phyloP scores from a whole-genome alignment of 2,329 filamentous ascomycete species.

The Dactylellina sp. region DNA sequence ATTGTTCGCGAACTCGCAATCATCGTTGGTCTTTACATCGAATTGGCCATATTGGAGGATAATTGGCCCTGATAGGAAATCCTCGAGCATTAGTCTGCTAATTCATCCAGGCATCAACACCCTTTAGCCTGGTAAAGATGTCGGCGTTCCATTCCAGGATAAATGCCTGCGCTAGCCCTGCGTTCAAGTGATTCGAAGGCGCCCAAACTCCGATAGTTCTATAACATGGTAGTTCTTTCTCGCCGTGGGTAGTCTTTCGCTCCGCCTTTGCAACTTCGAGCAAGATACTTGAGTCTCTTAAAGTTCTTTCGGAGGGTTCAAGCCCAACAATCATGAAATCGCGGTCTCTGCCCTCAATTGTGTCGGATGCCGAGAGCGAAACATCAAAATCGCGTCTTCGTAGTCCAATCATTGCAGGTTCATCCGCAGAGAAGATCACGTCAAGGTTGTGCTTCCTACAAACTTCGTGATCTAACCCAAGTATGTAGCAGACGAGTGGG shows the following conservation, averaged over 20 bases:
- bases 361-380: too few species aligned
- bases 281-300: background rate
- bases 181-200: background rate
- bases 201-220: conserved; percentile 1
- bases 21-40: too few species aligned
- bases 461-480: conserved; percentile 3
- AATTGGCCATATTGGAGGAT: too few species aligned
- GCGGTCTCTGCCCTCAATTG: background rate
- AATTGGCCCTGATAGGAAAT: too few species aligned
- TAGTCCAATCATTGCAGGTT: conserved; percentile 6
- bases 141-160: conserved; percentile 3
- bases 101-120: conserved; percentile 6
- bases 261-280: background rate
- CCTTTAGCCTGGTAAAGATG: background rate
- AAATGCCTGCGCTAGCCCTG: background rate
- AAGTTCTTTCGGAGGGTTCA: conserved; percentile 6
- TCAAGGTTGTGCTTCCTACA: conserved; percentile 6
- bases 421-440: background rate
- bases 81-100: too few species aligned
- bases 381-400: conserved; percentile 1
- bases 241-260: background rate
- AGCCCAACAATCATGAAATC: background rate
- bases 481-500: conserved; percentile 5
- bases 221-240: background rate
- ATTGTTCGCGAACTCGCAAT: too few species aligned